phyloP scores from a whole-genome alignment of 1,284 basidiomycete genomes.

The Ganoderma lucidum region DNA sequence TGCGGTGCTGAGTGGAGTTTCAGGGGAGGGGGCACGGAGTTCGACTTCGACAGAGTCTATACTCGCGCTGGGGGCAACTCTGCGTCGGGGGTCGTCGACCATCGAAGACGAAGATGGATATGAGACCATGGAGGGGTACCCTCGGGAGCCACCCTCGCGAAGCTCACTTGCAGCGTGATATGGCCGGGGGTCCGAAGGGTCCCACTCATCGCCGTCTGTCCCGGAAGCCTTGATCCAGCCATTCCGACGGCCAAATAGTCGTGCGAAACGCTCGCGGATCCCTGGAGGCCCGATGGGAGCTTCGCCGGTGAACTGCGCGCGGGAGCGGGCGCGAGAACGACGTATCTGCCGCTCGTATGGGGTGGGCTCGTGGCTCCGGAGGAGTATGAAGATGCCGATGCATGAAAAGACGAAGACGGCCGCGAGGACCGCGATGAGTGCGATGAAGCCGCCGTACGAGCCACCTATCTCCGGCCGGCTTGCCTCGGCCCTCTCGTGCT shows the following conservation, averaged over 20 bases:
- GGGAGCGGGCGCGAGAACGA: conserved; percentile 31
- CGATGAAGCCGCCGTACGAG: conserved; percentile 45
- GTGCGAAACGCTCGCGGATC: conserved; percentile 38
- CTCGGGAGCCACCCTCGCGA: conserved; percentile 22
- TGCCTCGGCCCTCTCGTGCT: conserved; percentile 24
- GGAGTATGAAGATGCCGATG: conserved; percentile 47
- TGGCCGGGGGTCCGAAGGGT: conserved; percentile 34
- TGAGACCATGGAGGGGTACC: conserved; percentile 17
- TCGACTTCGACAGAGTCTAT: conserved; percentile 35
- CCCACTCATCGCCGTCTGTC: conserved; percentile 41
- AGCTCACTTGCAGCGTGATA: conserved; percentile 16
- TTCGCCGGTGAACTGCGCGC: conserved; percentile 27
- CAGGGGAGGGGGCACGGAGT: conserved; percentile 29
- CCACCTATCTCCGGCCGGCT: conserved; percentile 39
- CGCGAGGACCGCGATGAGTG: conserved; percentile 43
- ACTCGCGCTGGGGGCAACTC: conserved; percentile 21
- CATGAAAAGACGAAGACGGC: conserved; percentile 42
- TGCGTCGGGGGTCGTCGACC: conserved; percentile 6
- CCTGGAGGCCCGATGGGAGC: conserved; percentile 36
- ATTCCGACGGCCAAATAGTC: conserved; percentile 35
- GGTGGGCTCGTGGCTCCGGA: conserved; percentile 42
- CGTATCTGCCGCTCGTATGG: conserved; percentile 41
- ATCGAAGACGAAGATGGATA: conserved; percentile 12
- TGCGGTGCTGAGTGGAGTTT: not conserved
- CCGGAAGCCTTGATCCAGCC: conserved; percentile 41